Base-by-base conservation (phyloP, 2,329 filamentous ascomycete genomes). In the Phialophora macrospora region DNA sequence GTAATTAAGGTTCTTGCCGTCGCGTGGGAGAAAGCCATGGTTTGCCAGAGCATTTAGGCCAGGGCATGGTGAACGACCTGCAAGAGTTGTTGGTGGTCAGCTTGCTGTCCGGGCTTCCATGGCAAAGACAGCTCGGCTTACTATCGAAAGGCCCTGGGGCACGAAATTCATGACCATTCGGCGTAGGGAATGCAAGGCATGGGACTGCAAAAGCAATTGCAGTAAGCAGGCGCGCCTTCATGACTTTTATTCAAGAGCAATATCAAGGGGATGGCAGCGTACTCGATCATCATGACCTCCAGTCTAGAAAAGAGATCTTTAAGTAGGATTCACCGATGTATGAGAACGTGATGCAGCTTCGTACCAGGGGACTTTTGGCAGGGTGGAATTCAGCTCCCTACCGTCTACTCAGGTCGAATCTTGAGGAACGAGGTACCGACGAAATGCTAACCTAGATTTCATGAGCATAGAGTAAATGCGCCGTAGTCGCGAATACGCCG, bases 11-110 rank as follows among this genome's bases (percentile, higher is more conserved):
- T 55, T 30, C 51, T 55, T 55, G 20, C 80, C 79, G 51, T 77
- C 72, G 54, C 76, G 77, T 6, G 78, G 78, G 22, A 81, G 72
- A 65, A 78, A 79, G 24, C 75, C 74, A 65, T 80, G 75, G 68
- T 80, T 80, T 34, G 78, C 78, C 11, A 80, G 70, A 2, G 76
- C 73, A 69, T 80, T 80, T 14, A 80, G 71, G 56, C 77, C 76
- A 5, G 78, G 78, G 64, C 78, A 80, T 34, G 77, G 77, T 11
- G 26, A 32, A 17, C 54, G 54, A 56, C 54, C 38, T 48, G 44
- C 44, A 48, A 1, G 14, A 20, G 44, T 48, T 48, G 44, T 2
- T 20, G 44, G 44, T 48, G 44, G 44, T 48, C 44, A 48, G 44
- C 44, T 48, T 48, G 4, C 44, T 48, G 44, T 48, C 44, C 44